phyloP scores from a whole-genome alignment of 768 basidiomycete genomes.

The Termitomyces sp. region DNA sequence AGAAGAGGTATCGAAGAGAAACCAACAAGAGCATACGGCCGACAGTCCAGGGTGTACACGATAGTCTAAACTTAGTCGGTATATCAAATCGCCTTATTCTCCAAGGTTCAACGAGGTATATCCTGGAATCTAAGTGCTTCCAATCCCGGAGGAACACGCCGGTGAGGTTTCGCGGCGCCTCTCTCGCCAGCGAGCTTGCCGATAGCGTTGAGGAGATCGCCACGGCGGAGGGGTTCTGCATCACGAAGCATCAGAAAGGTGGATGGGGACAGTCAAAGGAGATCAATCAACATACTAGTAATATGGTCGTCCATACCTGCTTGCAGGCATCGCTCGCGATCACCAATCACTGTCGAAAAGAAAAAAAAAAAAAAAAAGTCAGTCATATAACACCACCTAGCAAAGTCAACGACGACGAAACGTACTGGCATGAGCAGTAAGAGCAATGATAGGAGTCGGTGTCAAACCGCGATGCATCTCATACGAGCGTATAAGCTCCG shows the following conservation, averaged over 20 bases:
- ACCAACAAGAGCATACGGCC: background rate
- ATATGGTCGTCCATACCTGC: conserved; percentile 72
- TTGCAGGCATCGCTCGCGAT: conserved; percentile 43
- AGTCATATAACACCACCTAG: background rate
- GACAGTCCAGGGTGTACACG: background rate
- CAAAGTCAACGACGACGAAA: conserved; percentile 16
- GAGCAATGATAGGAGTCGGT: conserved; percentile 87
- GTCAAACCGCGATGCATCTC: conserved; percentile 61
- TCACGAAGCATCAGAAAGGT: conserved; percentile 2
- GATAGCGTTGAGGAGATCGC: conserved; percentile 76
- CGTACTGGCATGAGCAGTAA: conserved; percentile 96
- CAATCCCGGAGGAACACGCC: conserved; percentile 9
- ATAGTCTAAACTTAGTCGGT: background rate
- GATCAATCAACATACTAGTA: conserved; percentile 47
- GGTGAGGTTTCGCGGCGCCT: conserved; percentile 29
- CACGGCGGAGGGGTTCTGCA: conserved; percentile 72
- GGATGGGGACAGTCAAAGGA: conserved; percentile 1
- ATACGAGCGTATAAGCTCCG: conserved; percentile 82
- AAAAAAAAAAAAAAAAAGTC: no score
- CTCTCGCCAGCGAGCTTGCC: conserved; percentile 73
- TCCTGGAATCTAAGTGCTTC: background rate
- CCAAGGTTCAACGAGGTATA: background rate
- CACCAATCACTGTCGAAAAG: conserved; percentile 67
- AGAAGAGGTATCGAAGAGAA: background rate
- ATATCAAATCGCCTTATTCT: background rate